Evolutionary conservation across 345 rosid genomes (phyloP).

Genomic region (Boechera divaricarpa): DNA sequence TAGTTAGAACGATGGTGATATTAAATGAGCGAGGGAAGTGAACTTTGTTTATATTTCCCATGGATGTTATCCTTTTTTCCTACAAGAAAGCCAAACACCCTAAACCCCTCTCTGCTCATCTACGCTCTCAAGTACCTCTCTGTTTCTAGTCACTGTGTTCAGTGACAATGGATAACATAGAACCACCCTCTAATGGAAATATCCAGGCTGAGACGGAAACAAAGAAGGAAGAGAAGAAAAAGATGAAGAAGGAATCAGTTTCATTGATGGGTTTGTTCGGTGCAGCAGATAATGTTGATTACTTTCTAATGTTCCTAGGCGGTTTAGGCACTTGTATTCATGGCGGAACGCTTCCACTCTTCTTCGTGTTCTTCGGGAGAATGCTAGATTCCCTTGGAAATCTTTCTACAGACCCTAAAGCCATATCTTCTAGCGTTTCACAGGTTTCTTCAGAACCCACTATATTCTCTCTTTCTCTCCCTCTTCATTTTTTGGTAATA

Average conservation of each 20-base stretch:
- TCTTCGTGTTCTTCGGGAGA: slow-evolving; percentile 67
- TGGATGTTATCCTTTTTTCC: not conserved
- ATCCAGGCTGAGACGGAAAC: not conserved
- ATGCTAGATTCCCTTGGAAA: slow-evolving; percentile 77
- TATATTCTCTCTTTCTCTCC: not conserved
- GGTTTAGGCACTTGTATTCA: slow-evolving; percentile 64
- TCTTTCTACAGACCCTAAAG: slow-evolving; percentile 57
- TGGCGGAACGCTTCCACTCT: slow-evolving; percentile 77
- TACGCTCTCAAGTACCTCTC: not conserved
- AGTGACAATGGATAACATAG: slow-evolving; percentile 26
- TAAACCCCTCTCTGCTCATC: not conserved
- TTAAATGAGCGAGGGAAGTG: slow-evolving; percentile 27
- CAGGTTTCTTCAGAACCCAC: slow-evolving; percentile 49
- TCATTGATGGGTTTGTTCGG: slow-evolving; percentile 67
- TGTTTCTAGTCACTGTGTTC: not conserved
- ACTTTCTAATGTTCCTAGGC: slow-evolving; percentile 62
- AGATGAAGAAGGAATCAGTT: slow-evolving; percentile 39
- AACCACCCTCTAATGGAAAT: slow-evolving; percentile 16
- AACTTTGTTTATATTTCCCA: not conserved
- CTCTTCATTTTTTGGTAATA: not conserved
- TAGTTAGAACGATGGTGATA: not conserved
- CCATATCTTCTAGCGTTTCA: slow-evolving; percentile 59
- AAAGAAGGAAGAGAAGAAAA: not conserved
- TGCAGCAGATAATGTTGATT: slow-evolving; percentile 69
- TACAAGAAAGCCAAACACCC: slow-evolving; percentile 14